Evolutionary conservation across 805 yeast genomes (phyloP).

Genomic region (Candida ficus): DNA sequence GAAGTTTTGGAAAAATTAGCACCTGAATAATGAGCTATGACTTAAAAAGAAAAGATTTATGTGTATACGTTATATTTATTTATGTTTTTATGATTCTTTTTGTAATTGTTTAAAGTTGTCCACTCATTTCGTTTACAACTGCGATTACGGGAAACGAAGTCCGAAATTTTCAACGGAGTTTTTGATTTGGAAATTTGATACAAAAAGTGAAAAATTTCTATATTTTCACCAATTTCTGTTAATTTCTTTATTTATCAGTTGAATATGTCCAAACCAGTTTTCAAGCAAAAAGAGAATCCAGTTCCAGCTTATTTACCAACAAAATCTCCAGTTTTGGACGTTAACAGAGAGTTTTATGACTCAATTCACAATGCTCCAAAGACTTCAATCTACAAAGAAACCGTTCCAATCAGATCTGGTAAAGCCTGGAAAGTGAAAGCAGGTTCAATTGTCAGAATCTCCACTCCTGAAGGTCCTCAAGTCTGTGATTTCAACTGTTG

Average conservation of each 20-base stretch:
- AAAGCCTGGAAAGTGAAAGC: slow-evolving; percentile 61
- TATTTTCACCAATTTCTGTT: too few relatives aligned
- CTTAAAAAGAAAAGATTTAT: neutral
- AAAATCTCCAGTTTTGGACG: slow-evolving; percentile 47
- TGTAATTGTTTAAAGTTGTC: too few relatives aligned
- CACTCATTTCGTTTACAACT: neutral
- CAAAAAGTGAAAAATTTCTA: neutral
- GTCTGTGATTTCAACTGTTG: slow-evolving; percentile 67
- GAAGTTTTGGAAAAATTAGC: slow-evolving; percentile 27
- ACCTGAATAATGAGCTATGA: slow-evolving; percentile 1
- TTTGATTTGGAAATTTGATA: neutral
- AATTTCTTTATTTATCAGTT: too few relatives aligned
- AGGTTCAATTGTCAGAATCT: slow-evolving; percentile 51
- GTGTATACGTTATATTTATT: neutral
- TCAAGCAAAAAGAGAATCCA: slow-evolving; percentile 30
- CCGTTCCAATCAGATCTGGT: slow-evolving; percentile 52
- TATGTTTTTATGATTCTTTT: too few relatives aligned
- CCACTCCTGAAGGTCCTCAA: slow-evolving; percentile 67
- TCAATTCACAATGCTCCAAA: slow-evolving; percentile 36
- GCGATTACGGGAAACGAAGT: neutral
- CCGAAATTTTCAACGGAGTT: neutral
- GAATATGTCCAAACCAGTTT: slow-evolving; percentile 17
- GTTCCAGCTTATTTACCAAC: slow-evolving; percentile 54
- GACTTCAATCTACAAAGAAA: slow-evolving; percentile 37
- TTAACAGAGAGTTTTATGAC: slow-evolving; percentile 43